Conservation (phyloP, 179 eudicot genomes). For the Sideroxylon spinosum region DNA sequence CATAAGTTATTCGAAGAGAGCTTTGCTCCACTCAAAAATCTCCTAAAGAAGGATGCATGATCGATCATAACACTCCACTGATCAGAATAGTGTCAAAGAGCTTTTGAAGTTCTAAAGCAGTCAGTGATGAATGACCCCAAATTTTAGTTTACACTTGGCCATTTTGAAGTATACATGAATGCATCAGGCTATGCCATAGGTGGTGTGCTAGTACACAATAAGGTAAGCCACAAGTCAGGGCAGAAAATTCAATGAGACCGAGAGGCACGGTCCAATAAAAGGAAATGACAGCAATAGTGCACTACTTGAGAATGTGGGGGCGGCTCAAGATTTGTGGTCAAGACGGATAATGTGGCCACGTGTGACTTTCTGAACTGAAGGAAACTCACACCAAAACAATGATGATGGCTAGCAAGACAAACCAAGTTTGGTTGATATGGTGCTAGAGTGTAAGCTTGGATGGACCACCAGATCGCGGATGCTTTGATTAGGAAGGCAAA, state of each 20-base stretch:
- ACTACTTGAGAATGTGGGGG: conserved; percentile 1
- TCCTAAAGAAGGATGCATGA: neutral
- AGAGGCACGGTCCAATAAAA: neutral
- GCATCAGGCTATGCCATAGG: neutral
- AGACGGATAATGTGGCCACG: neutral
- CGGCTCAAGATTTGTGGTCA: neutral
- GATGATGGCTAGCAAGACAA: conserved; percentile 1
- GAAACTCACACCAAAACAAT: neutral
- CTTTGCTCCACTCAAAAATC: neutral
- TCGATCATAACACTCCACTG: neutral
- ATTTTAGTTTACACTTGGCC: no score
- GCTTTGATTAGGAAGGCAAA: conserved; percentile 1
- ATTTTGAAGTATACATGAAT: neutral
- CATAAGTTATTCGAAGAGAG: neutral
- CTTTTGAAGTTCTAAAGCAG: no score
- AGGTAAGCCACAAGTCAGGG: neutral
- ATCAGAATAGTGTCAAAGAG: neutral
- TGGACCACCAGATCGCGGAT: neutral
- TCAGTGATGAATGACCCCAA: no score
- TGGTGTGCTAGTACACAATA: conserved; percentile 1
- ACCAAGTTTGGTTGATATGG: conserved; percentile 1
- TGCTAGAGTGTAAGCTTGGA: conserved; percentile 6
- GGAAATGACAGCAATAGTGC: neutral
- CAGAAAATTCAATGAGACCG: neutral
- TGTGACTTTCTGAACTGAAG: neutral